These are phyloP conservation scores for Oidium heveae DNA, from an alignment of 2,329 filamentous ascomycete genomes.

Conservation along the genomic window DNA sequence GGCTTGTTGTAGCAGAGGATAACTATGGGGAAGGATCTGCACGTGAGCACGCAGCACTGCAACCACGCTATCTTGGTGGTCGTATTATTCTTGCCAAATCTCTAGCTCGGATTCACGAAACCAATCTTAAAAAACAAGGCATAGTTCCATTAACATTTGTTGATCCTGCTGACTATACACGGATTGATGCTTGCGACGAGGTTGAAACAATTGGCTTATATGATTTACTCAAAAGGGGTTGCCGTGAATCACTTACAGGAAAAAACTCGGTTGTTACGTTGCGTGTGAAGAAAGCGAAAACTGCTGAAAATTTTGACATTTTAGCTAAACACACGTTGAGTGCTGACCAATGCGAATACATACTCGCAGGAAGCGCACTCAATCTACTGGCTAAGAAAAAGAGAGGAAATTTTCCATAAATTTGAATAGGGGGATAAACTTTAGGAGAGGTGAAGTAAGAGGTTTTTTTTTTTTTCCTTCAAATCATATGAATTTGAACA, in stretches of 20 bases:
- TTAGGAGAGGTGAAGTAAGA: too few relatives aligned
- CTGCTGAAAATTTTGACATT: slow-evolving; percentile 41
- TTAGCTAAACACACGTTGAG: slow-evolving; percentile 71
- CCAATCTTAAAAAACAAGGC: slow-evolving; percentile 91
- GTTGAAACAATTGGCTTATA: slow-evolving; percentile 64
- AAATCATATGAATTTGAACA: too few relatives aligned
- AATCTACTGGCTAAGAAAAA: slow-evolving; percentile 53
- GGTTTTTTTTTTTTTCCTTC: too few relatives aligned
- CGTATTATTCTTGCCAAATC: slow-evolving; percentile 64
- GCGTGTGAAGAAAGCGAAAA: slow-evolving; percentile 30
- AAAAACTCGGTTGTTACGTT: slow-evolving; percentile 27
- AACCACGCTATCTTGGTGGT: slow-evolving; percentile 74
- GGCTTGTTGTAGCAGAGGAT: slow-evolving; percentile 91
- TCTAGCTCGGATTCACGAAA: slow-evolving; percentile 85
- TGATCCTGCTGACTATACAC: slow-evolving; percentile 69
- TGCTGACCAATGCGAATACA: slow-evolving; percentile 74
- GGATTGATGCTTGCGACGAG: slow-evolving; percentile 57
- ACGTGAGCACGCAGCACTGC: slow-evolving; percentile 69
- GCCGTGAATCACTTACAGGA: slow-evolving; percentile 34
- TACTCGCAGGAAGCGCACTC: slow-evolving; percentile 78
- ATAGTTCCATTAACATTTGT: slow-evolving; percentile 83
- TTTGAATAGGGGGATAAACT: too few relatives aligned
- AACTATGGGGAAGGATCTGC: slow-evolving; percentile 90
- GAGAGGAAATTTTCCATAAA: background rate
- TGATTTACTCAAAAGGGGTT: slow-evolving; percentile 53